Evolutionary conservation across 345 rosid genomes (phyloP), one percentile per base, ranked within the genome.

Genomic region (Eucalyptus pauciflora): DNA sequence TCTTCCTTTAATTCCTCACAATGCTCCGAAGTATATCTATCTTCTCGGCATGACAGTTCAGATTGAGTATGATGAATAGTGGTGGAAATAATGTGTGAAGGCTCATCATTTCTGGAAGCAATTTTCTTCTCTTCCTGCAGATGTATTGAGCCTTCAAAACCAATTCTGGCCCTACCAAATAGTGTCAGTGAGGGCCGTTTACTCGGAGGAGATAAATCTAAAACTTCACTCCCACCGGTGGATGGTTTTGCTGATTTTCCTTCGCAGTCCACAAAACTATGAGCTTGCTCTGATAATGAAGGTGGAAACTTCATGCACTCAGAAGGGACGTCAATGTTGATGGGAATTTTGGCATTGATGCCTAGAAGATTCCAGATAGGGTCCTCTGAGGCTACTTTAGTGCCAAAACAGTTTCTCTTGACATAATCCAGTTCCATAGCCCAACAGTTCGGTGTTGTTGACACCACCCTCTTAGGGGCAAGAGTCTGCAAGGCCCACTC

Each of bases 341-440:
- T n/a, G 86, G 95, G 92, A 86, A 88, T 90, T 86, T 92, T 94
- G 80, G 90, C 87, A 20, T 91, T 90, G n/a, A 96, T 94, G 92
- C 93, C 96, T 88, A 96, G 89, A 92, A 96, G 95, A 92, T 95
- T 96, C 99, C 99, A 96, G 56, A 96, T 90, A 92, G 93, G 95
- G 87, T 95, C 96, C 88, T 91, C 93, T 14, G 92, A 76, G 88
- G 92, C 89, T 91, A 95, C 88, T 88, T 88, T 90, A 87, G 91
- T 90, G 83, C 92, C 90, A 25, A 92, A 89, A 89, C 96, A 96
- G 85, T 93, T 90, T 91, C 89, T 95, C 92, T 87, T 94, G 50
- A 94, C 97, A 92, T 97, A 97, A 90, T 92, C 92, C 79, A 97
- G 89, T 88, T 96, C 97, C 95, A 93, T 92, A 33, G 99, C 97